Evolutionary conservation across 495 filamentous ascomycete species (phyloP), one percentile per base, ranked within the genome.

Genomic region (Daldinia childiae): DNA sequence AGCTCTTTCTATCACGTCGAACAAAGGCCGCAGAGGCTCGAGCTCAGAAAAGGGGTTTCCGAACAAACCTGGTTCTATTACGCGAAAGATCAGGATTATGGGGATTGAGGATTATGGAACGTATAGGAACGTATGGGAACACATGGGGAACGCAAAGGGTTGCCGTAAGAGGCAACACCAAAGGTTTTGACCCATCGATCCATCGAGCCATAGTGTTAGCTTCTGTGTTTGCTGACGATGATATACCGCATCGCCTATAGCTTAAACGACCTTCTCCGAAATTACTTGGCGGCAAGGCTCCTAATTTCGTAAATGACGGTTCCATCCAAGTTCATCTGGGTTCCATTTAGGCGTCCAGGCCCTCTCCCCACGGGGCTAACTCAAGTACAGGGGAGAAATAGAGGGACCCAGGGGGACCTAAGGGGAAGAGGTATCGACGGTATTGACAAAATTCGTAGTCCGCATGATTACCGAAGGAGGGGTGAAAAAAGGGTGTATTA

Each of bases 391-490:
- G 61, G 30, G 50, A 52, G 55, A 21, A 7, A 21, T 21, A 48
- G 43, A 48, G n/a, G n/a, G 43, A 21, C 43, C 19, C 11, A 21
- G 8, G 17, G 17, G 8, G 43, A 21, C 43, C 19, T 21, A 21
- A 3, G 17, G 17, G 8, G 43, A 21, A 17, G 1, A 17, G 43
- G n/a, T 48, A 21, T 48, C 17, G 8, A 48, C 43, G 43, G 64
- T n/a, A 29, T 26, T 55, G 69, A 64, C 64, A 72, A 54, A 63
- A 11, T 51, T 34, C 52, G 56, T 58, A 29, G 50, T 58, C 64
- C 64, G 64, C 52, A 59, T 64, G 69, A 67, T 68, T 72, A 72
- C 69, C 69, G 69, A 72, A 68, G 54, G 69, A 71, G 67, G 67
- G 67, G 72, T 54, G 67, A 67, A 54, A 15, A 27, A 51, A 48